Base-by-base conservation (phyloP, 83 land plant genomes). In the Isoetes engelmannii region DNA sequence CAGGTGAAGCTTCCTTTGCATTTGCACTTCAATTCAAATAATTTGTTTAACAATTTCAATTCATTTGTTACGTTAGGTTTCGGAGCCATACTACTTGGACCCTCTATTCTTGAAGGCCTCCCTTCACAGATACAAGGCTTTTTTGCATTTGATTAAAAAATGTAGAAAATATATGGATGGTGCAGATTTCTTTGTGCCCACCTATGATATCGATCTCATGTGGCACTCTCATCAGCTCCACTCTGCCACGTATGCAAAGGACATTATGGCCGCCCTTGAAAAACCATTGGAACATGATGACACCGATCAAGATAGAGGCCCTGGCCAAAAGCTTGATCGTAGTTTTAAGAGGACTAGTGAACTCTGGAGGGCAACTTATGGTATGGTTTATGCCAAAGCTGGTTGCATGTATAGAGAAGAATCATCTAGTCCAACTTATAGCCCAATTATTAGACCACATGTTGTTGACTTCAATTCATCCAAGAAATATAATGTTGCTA, bases 301-400 rank as follows among this genome's bases (percentile, higher is more conserved):
- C 78, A 56, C 72, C 69, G 49, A 28, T 28, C 37, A 75, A 69
- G 68, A 60, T 58, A 13, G 72, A 72, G 78, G 79, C 58, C 69
- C 72, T 7, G n/a, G 63, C 61, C 71, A 44, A 4, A 77, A 74
- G 41, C 59, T 76, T 7, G 77, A 72, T 51, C 75, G 82, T 61
- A 79, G 77, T 18, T 71, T 82, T 17, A 69, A 82, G 48, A 82
- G 70, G 54, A 89, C 92, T 15, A 78, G 70, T 61, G 73, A 70
- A 55, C 67, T 80, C 4, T 89, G 97, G 97, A 87, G 89, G 70
- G 56, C 54, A 20, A 81, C 79, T 5, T 87, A 79, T 63, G 81
- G 85, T 41, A 73, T 77, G 48, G 92, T 95, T 15, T 92, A 89
- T 48, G 92, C 85, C 63, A 81, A 79, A 74, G 91, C 95, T n/a